Percentiles rank a stretch among this genome's conserved stretches.
These are phyloP conservation scores for Nepenthes mirabilis DNA, from an alignment of 148 eudicot species.

Conservation along the genomic window DNA sequence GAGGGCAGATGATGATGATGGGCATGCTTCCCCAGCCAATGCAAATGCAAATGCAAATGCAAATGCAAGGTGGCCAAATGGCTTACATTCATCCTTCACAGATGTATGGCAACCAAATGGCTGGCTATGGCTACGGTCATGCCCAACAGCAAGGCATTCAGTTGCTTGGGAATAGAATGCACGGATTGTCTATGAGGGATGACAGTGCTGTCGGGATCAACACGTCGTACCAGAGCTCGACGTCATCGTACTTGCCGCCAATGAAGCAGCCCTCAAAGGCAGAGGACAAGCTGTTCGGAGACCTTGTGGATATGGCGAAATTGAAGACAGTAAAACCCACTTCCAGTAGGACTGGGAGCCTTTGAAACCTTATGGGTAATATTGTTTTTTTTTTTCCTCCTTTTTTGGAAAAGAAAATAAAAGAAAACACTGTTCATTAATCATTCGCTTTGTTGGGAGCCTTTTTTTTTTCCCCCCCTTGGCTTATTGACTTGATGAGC, in stretches of 20 bases:
- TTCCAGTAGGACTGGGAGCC: conserved; percentile 53
- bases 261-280: conserved; percentile 53
- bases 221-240: conserved; percentile 17
- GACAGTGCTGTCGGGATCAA: conserved; percentile 27
- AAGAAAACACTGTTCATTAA: too few species aligned
- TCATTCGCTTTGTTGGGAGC: too few species aligned
- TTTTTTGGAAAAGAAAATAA: too few species aligned
- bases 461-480: too few species aligned
- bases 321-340: conserved; percentile 46
- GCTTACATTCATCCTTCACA: conserved; percentile 55
- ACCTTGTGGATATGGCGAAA: conserved; percentile 71
- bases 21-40: conserved; percentile 54
- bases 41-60: conserved; percentile 5
- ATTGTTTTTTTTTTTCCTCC: background rate
- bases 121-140: conserved; percentile 32
- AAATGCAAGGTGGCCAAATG: conserved; percentile 40
- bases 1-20: conserved; percentile 32
- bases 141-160: conserved; percentile 53
- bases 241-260: conserved; percentile 44
- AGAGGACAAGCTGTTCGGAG: conserved; percentile 83
- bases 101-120: conserved; percentile 69
- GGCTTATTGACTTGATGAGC: too few species aligned
- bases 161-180: conserved; percentile 50
- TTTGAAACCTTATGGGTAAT: conserved; percentile 22
- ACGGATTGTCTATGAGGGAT: conserved; percentile 52